Evolutionary conservation across 192 early-diverging fungal species (phyloP).

Genomic region (Dissophora ornata): DNA sequence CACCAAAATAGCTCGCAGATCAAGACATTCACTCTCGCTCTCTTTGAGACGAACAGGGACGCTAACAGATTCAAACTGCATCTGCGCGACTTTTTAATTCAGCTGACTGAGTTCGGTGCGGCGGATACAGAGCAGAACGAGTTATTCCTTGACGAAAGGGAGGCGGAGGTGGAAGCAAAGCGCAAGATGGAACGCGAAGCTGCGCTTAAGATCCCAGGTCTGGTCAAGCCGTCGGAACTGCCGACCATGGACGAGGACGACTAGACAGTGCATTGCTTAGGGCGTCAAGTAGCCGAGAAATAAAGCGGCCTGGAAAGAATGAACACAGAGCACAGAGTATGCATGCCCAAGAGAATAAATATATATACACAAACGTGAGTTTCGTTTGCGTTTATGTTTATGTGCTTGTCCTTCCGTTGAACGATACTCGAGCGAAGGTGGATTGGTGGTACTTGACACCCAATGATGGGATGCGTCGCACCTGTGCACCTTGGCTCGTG

Average conservation of each 20-base stretch:
- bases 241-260: conserved; percentile 67
- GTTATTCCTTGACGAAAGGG: conserved; percentile 90
- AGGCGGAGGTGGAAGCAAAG: conserved; percentile 82
- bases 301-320: too few species aligned
- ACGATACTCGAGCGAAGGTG: too few species aligned
- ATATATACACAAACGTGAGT: too few species aligned
- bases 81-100: conserved; percentile 95
- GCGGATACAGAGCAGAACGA: conserved; percentile 73
- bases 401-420: too few species aligned
- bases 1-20: conserved; percentile 74
- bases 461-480: too few species aligned
- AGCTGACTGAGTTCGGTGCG: conserved; percentile 92
- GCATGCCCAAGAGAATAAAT: too few species aligned
- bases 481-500: too few species aligned
- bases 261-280: too few species aligned
- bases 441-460: too few species aligned
- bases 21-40: conserved; percentile 83
- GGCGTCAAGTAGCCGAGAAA: too few species aligned
- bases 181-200: conserved; percentile 82
- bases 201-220: conserved; percentile 90
- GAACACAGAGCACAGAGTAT: too few species aligned
- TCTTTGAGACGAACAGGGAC: conserved; percentile 87
- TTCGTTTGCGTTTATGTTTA: too few species aligned
- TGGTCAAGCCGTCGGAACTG: conserved; percentile 93
- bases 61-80: conserved; percentile 88